A percentile compares a stretch with the other conserved stretches of the same genome.
These are phyloP conservation scores for Hymenoscyphus fructigenus DNA, from an alignment of 2,329 filamentous ascomycete genomes.

Conservation along the genomic window DNA sequence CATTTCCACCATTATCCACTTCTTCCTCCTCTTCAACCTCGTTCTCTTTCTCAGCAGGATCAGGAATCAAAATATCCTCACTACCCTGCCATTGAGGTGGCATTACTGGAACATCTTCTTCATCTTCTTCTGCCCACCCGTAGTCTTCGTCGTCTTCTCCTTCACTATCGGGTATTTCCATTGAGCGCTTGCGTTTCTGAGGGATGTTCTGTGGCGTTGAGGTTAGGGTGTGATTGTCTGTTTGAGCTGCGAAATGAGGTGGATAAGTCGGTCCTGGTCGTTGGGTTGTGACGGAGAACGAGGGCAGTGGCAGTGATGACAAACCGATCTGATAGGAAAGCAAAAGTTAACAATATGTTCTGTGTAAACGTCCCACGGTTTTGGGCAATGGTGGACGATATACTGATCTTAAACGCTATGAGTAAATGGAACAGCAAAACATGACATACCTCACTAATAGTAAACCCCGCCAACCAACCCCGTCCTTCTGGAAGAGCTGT, in stretches of 20 bases:
- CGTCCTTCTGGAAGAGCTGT: conserved; percentile 30
- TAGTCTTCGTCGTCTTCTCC: conserved; percentile 65
- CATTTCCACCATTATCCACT: conserved; percentile 10
- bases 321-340: conserved; percentile 18
- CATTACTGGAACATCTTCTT: conserved; percentile 56
- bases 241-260: neutral
- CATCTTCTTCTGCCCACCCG: conserved; percentile 68
- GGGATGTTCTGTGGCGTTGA: conserved; percentile 36
- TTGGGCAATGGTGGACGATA: too few species aligned
- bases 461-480: conserved; percentile 28
- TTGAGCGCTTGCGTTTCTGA: conserved; percentile 62
- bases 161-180: conserved; percentile 62
- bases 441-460: conserved; percentile 28
- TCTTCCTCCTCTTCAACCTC: conserved; percentile 23
- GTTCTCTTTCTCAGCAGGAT: conserved; percentile 21
- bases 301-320: conserved; percentile 14
- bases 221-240: neutral
- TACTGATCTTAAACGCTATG: neutral
- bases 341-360: neutral
- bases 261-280: conserved; percentile 8
- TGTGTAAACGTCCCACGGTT: too few species aligned
- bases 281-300: conserved; percentile 8
- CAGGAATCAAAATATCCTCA: conserved; percentile 56
- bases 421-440: neutral
- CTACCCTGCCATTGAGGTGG: conserved; percentile 69